Evolutionary conservation across 768 basidiomycete species (phyloP).

Genomic region (Phanerochaete carnosa): DNA sequence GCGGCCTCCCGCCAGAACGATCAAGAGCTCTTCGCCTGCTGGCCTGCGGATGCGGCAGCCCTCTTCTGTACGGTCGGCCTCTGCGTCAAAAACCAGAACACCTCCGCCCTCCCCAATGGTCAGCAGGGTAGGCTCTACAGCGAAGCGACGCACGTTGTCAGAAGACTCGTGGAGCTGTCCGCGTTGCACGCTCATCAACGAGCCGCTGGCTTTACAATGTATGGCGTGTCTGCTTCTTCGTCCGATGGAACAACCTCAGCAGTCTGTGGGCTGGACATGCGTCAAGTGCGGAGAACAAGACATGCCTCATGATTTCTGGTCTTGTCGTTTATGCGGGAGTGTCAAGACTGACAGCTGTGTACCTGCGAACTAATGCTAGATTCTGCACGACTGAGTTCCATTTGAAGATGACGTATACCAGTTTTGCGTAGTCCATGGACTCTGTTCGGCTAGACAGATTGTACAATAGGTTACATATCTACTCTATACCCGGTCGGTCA

Average conservation of each 20-base stretch:
- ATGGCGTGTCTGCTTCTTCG: constrained; percentile 50
- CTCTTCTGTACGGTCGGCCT: neutral
- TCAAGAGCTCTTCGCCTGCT: neutral
- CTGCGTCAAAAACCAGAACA: neutral
- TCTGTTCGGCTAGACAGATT: neutral
- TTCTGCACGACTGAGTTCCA: no score
- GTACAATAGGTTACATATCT: neutral
- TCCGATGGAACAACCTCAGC: constrained; percentile 20
- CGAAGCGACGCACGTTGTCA: neutral
- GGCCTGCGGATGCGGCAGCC: neutral
- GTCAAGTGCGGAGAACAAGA: constrained; percentile 57
- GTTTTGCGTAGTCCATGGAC: neutral
- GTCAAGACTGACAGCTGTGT: constrained; percentile 40
- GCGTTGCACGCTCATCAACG: constrained; percentile 68
- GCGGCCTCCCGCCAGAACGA: neutral
- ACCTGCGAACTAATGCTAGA: neutral
- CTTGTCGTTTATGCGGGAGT: constrained; percentile 68
- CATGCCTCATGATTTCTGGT: constrained; percentile 68
- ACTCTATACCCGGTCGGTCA: neutral
- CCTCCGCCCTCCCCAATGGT: constrained; percentile 12
- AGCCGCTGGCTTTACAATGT: constrained; percentile 46
- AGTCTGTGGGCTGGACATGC: constrained; percentile 56
- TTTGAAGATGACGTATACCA: no score
- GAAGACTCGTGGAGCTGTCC: constrained; percentile 30
- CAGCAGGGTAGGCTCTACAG: neutral